Base-by-base conservation (phyloP, 1,284 basidiomycete species). In the Ganoderma meredithae region DNA sequence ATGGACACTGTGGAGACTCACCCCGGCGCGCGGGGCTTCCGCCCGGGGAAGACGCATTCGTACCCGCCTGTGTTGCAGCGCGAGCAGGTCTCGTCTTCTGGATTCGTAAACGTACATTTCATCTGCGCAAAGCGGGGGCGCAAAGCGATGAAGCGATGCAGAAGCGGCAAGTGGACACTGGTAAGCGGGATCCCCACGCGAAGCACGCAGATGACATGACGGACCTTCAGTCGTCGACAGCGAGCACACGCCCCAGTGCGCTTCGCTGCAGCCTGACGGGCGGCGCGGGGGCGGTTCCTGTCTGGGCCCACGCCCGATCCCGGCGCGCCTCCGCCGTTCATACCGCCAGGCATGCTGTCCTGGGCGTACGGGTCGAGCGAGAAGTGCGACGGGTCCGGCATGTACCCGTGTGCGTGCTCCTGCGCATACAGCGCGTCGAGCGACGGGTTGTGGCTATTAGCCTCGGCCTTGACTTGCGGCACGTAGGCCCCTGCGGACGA, bases 21-120 rank as follows among this genome's bases (percentile, higher is more conserved):
- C 80, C 78, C 77, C 2, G 79, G 80, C 7, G 79, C 79, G 64
- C 79, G 74, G 22, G 77, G 78, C 72, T 81, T 81, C 22, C 80
- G 75, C 1, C 79, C 80, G 36, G 78, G 78, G 15, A 80, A 79
- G 60, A 77, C 64, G 66, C 80, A 81, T n/a, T 77, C 71, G 63
- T 78, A 77, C 6, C 75, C 73, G 9, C 77, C 79, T 8, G 75
- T 68, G 13, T 71, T 71, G 52, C 79, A 80, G 4, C 79, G 69
- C 31, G 75, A 73, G 61, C 79, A 80, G 0, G 68, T 67, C 27
- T 70, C 71, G 22, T 70, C 61, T 22, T 75, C 75, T 6, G 69
- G 66, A 36, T 75, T 71, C 19, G 72, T 66, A 64, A 79, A 80
- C 0, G 75, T 76, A 71, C 79, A 80, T 55, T 79, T 79, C 79